Base-by-base conservation (phyloP, 2,329 filamentous ascomycete genomes). In the Dactylellina drechsleri region DNA sequence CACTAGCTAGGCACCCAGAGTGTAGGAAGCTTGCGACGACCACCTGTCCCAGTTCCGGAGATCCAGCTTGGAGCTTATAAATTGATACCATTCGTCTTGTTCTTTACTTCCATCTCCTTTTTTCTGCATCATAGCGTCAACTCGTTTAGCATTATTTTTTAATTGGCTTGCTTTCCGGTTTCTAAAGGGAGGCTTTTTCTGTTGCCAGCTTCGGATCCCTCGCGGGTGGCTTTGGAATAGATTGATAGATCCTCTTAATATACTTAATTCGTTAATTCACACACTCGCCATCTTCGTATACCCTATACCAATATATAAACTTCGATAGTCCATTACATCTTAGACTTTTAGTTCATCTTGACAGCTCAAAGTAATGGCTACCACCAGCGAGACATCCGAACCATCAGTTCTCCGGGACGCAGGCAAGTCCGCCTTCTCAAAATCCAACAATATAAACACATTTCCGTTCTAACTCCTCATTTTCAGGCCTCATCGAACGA, bases 401-500 rank as follows among this genome's bases (percentile, higher is more conserved):
- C 16, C 62, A 12, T 18, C 20, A 4, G 41, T 74, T 52, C 70
- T 74, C 62, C 70, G 70, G 41, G 49, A 66, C 66, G 62, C 70
- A 60, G 70, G 70, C 62, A 67, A 56, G 28, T n/a, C 41, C 23
- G 49, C 41, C 20, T 18, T 31, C 2, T 6, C 7, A 43, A 54
- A 71, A 64, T 65, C 7, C 66, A 58, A 71, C 60, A 57, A 26
- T 23, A 1, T 41, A 50, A 74, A 74, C 70, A 50, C 57, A 45
- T 40, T 49, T 41, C 59, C 26, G 60, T 23, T 23, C 53, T 66
- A 50, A 52, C 49, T 20, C 53, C 41, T 18, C 1, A 8, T 41
- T 10, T 10, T 13, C 23, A 78, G 77, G 77, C 26, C 16, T 23
- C 16, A 64, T 77, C 49, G 77, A 78, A 45, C 57, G 47, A 13